phyloP scores from a whole-genome alignment of 139 green algal genomes.

The Protoeuglena noctilucae region DNA sequence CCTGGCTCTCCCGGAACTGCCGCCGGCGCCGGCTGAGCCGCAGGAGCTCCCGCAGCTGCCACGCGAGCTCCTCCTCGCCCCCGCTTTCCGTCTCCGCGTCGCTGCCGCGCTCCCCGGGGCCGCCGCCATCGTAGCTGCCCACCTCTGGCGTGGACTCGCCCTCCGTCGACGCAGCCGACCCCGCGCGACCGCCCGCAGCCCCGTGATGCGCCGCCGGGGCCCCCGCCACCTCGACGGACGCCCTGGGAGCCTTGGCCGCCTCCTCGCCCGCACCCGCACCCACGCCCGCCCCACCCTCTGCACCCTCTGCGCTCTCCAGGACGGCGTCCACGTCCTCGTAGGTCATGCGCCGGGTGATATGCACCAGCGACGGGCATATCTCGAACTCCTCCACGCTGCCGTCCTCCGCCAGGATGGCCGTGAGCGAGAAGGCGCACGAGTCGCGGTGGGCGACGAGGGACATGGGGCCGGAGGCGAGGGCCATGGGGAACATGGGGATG shows the following conservation, averaged over 20 bases:
- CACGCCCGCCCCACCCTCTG: neutral
- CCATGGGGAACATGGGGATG: constrained; percentile 66
- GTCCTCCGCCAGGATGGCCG: constrained; percentile 28
- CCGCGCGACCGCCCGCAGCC: no score
- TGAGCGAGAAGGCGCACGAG: constrained; percentile 38
- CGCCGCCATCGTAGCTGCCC: no score
- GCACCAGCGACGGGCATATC: constrained; percentile 29
- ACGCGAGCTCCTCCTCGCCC: constrained; percentile 4
- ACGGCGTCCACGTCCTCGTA: constrained; percentile 59
- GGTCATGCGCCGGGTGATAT: constrained; percentile 36
- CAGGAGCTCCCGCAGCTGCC: constrained; percentile 4
- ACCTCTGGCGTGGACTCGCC: no score
- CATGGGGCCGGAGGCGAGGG: constrained; percentile 58
- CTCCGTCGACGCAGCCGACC: no score
- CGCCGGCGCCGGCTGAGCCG: constrained; percentile 13
- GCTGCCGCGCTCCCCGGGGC: no score
- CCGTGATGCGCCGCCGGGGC: no score
- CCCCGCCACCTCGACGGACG: neutral
- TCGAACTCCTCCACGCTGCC: constrained; percentile 27
- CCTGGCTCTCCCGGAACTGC: constrained; percentile 21
- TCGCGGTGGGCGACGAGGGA: constrained; percentile 28
- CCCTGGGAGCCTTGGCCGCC: neutral
- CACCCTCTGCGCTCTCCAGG: constrained; percentile 14
- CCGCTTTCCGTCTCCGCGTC: no score
- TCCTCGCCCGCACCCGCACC: no score